Percentiles rank a stretch among this genome's conserved stretches.
These are phyloP conservation scores for Pezicula neosporulosa DNA, from an alignment of 2,329 filamentous ascomycete genomes.

Conservation along the genomic window DNA sequence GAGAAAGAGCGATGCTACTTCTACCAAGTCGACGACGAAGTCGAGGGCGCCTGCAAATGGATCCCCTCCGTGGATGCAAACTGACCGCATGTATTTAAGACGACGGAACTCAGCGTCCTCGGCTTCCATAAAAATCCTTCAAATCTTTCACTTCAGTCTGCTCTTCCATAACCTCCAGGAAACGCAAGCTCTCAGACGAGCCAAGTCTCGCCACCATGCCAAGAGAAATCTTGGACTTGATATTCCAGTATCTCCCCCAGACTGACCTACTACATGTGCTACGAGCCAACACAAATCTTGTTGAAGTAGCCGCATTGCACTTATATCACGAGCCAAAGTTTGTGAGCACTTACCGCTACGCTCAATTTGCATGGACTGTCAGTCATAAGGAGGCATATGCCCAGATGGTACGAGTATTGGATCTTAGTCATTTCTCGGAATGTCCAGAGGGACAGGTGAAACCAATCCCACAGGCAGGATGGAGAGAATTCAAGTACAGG, in stretches of 20 bases:
- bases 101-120: conserved; percentile 8
- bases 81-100: background rate
- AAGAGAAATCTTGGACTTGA: conserved; percentile 13
- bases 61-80: background rate
- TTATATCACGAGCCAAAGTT: conserved; percentile 17
- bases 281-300: conserved; percentile 11
- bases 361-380: conserved; percentile 18
- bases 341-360: conserved; percentile 20
- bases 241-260: conserved; percentile 15
- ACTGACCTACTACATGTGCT: conserved; percentile 10
- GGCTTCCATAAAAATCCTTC: conserved; percentile 10
- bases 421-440: conserved; percentile 15
- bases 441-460: conserved; percentile 2
- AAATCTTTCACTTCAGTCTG: conserved; percentile 2
- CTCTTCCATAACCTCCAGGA: conserved; percentile 9
- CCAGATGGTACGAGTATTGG: conserved; percentile 13
- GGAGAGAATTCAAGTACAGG: conserved; percentile 21
- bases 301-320: conserved; percentile 11
- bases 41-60: conserved; percentile 8
- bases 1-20: conserved; percentile 1
- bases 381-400: conserved; percentile 13
- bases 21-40: conserved; percentile 4
- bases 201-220: conserved; percentile 15
- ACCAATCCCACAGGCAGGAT: conserved; percentile 10
- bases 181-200: conserved; percentile 2